A percentile compares a stretch with the other conserved stretches of the same genome.
These are phyloP conservation scores for Starmerella apicola DNA, from an alignment of 805 yeast species.

Conservation along the genomic window DNA sequence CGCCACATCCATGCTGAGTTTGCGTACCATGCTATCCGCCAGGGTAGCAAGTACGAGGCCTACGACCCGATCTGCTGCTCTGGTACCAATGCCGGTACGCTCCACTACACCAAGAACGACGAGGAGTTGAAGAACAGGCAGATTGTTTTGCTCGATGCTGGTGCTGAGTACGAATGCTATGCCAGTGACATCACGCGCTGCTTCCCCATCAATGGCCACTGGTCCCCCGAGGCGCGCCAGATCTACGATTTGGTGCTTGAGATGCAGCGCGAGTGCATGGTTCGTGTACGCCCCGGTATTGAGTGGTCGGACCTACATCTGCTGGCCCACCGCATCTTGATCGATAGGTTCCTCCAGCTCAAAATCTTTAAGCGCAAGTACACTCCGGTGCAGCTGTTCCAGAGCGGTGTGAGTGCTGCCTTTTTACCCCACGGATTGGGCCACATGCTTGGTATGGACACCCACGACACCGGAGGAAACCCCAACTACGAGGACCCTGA, in stretches of 20 bases:
- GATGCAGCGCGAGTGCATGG: constrained; percentile 70
- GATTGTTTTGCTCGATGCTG: constrained; percentile 81
- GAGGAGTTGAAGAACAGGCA: constrained; percentile 44
- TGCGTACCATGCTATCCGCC: constrained; percentile 82
- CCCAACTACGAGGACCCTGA: constrained; percentile 79
- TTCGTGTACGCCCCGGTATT: constrained; percentile 66
- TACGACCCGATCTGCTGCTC: constrained; percentile 95
- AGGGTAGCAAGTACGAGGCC: constrained; percentile 79
- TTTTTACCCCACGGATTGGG: constrained; percentile 96
- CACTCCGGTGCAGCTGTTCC: constrained; percentile 53
- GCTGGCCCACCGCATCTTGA: constrained; percentile 64
- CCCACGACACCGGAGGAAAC: constrained; percentile 88
- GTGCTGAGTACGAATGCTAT: constrained; percentile 92
- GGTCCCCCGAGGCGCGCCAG: constrained; percentile 76
- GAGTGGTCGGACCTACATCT: constrained; percentile 78
- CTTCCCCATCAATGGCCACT: constrained; percentile 82
- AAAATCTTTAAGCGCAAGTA: constrained; percentile 53
- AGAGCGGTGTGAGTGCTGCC: constrained; percentile 57
- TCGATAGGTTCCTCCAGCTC: constrained; percentile 53
- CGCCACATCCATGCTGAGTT: constrained; percentile 94
- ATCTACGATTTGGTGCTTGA: constrained; percentile 67
- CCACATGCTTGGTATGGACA: constrained; percentile 85
- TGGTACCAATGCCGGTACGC: constrained; percentile 80
- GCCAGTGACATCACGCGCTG: constrained; percentile 91
- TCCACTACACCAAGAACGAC: constrained; percentile 81